Base-by-base conservation (phyloP, 2,329 filamentous ascomycete species). In the Aspergillus quadrilineatus region DNA sequence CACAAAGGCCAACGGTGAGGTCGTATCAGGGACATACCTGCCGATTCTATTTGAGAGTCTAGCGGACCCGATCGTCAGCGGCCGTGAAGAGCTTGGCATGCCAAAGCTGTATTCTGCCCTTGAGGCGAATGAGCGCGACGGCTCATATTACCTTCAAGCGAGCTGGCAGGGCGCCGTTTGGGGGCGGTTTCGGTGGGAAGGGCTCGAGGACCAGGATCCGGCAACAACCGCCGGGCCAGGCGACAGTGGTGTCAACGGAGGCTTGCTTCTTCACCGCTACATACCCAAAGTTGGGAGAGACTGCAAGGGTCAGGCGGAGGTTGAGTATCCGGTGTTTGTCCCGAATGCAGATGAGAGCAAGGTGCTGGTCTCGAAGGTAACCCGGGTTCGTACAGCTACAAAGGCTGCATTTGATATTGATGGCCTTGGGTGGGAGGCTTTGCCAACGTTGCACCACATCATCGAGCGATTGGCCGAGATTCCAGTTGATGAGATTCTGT, bases 381-480 rank as follows among this genome's bases (percentile, higher is more conserved):
- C 59, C 4, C 57, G 64, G 7, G 41, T 69, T 15, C 62, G 60
- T 1, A 61, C 50, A 15, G 63, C 79, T 0, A 67, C 64, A 1
- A 75, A 75, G 10, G 79, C 80, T 0, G 74, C 64, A 2, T 68
- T 87, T 50, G 69, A 72, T 50, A 78, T 85, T 53, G 74, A 82
- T 39, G 72, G 70, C 0, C 61, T 79, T 14, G 78, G 83, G 62
- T 83, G 79, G 83, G 73, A 82, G 46, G 72, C 69, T 4, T 65
- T 87, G 56, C 85, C 85, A 0, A 88, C 84, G 2, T 69, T 87
- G 51, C 83, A 87, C 63, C 82, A 87, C 64, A 70, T 88, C 7
- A 71, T 83, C 4, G 68, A 71, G 17, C 73, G 77, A 12, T 67
- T 87, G 55, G 77, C 77, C 1, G 80, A 84, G 60, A 73, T 88